Base-by-base conservation (phyloP, 202 grass and related monocot genomes). In the Schoenoplectus triqueter region DNA sequence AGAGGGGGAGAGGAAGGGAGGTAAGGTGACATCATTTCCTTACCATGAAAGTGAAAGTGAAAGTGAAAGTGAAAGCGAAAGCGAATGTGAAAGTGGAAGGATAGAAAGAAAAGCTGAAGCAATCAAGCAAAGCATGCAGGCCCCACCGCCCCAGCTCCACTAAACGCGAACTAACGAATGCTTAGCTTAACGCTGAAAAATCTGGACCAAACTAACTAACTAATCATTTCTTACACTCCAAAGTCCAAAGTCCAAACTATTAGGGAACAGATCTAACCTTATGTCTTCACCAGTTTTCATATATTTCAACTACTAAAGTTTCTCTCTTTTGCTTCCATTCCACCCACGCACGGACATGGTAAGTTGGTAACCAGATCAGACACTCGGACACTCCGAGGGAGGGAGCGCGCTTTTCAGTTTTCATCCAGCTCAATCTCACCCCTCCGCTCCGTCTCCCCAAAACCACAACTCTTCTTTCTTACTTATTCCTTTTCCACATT, bases 391-490 rank as follows among this genome's bases (percentile, higher is more conserved):
- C 18, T 54, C 48, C 72, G 64, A 55, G 73, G 4, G 51, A 49
- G 46, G 39, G 64, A 56, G 51, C 42, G 57, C 39, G 1, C 10
- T 72, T 2, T 31, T 31, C 31, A 31, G 7, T 54, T 85, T 78
- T 85, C 40, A 63, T 85, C 10, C 22, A 76, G 48, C 67, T 66
- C 11, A 7, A n/a, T 44, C 40, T 47, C 72, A 60, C 10, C 19
- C 10, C 52, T 10, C 11, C 67, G 44, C 62, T 14, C 47, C 45
- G 47, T 3, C 82, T 73, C 4, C 56, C 13, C 56, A 31, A 31
- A 31, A 31, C 31, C 31, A 31, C 31, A 31, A 0, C 82, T 20
- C 72, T 66, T 18, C 17, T 59, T 14, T 44, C 64, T 20, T 20
- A 31, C 22, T 80, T 80, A 69, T 51, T 68, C 2, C 49, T 31